Evolutionary conservation across 208 protist species (phyloP), one percentile per base, ranked within the genome.

Genomic region (Leishmania gerbilli): DNA sequence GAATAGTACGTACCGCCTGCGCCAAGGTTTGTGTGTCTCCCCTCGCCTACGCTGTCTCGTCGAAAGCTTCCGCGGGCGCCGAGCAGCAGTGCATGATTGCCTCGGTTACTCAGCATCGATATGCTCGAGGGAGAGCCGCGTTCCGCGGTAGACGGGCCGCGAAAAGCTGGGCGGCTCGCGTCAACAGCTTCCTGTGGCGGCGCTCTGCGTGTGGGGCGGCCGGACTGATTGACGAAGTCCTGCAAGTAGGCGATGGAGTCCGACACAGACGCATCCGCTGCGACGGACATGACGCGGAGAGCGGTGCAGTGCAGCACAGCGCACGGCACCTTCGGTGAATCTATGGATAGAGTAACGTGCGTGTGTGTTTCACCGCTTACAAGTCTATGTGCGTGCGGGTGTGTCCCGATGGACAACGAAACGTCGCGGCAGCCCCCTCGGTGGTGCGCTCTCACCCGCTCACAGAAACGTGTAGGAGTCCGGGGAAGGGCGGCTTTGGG

Each of bases 221-320:
- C 27, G 1, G 79, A 74, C n/a, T 47, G 65, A 68, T 82, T 81
- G 11, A 86, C 71, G 55, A 86, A 86, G 27, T 75, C 64, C 62
- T 79, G 79, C 45, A 88, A 69, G 67, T 82, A 88, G 8, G 80
- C 74, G 45, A 88, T 88, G 65, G 84, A 88, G 77, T 88, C 84
- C 17, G 76, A 80, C 45, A 88, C 80, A 19, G 76, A 79, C 21
- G 71, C 49, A n/a, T 79, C 76, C 19, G 64, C 58, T 34, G 56
- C 34, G 45, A 49, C 62, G n/a, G 78, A n/a, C 82, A 82, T 82
- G 75, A n/a, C 7, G 5, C 7, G 6, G 24, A 45, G 15, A 76
- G 72, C 51, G 53, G 27, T 51, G 27, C 27, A 34, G 47, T 40
- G 13, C 49, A 42, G 5, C 45, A 53, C 72, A 60, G 51, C 53